Percentiles rank a stretch among this genome's conserved stretches.
phyloP scores from a whole-genome alignment of 495 filamentous ascomycete species.

The Penicillium crystallinum region DNA sequence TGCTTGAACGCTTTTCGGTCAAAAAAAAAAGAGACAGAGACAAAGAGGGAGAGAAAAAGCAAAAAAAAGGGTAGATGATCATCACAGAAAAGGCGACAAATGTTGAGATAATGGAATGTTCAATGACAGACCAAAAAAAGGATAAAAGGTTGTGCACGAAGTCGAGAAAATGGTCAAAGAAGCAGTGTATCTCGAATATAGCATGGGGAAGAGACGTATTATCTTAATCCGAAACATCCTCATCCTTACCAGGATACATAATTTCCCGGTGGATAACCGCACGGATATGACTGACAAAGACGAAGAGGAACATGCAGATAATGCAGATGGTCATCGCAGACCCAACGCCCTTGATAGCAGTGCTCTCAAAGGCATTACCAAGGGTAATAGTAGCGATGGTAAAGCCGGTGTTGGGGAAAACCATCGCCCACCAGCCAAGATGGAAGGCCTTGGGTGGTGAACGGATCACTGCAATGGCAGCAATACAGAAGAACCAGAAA shows the following conservation, averaged over 20 bases:
- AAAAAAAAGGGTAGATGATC: not conserved
- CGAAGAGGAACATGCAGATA: conserved; percentile 53
- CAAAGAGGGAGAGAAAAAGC: too few species aligned
- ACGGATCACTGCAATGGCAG: conserved; percentile 49
- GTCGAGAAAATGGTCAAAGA: not conserved
- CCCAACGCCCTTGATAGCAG: conserved; percentile 34
- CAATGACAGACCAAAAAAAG: not conserved
- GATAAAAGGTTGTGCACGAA: not conserved
- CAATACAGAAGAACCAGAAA: conserved; percentile 67
- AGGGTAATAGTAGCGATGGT: conserved; percentile 44
- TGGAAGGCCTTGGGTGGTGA: conserved; percentile 47
- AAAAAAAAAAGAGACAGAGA: not conserved
- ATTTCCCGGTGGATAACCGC: conserved; percentile 53
- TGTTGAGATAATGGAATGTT: not conserved
- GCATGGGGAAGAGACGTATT: not conserved
- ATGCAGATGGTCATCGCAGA: conserved; percentile 47
- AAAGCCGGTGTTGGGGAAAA: conserved; percentile 42
- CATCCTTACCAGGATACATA: conserved; percentile 58
- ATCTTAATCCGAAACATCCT: conserved; percentile 44
- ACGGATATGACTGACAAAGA: conserved; percentile 47
- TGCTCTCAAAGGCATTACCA: conserved; percentile 36
- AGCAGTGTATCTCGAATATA: not conserved
- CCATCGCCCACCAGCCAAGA: conserved; percentile 48
- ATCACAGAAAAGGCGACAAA: not conserved
- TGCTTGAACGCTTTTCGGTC: not conserved